Base-by-base conservation (phyloP, 2,329 filamentous ascomycete genomes). In the Rutstroemia sp. region DNA sequence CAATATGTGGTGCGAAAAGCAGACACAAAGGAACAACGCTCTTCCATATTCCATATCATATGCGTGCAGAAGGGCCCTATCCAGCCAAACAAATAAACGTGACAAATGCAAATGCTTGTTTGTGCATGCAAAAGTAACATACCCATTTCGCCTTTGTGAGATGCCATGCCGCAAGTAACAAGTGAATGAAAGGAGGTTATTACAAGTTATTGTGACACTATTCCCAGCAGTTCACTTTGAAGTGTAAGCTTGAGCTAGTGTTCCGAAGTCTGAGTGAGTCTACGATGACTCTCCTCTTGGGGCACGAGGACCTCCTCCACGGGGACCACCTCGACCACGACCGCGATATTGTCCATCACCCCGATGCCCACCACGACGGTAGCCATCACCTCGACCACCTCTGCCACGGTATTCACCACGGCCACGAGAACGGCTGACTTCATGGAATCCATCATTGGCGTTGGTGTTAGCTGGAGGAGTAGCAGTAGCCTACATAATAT, bases 371-470 rank as follows among this genome's bases (percentile, higher is more conserved):
- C 73, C 73, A 54, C 76, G 74, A 42, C 75, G 73, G 53, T 76
- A 74, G 41, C 77, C 77, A 55, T 71, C 73, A 58, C 79, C 77
- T 64, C 69, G 63, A 56, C 77, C 77, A 53, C 72, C 72, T 25
- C 58, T 49, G 56, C 78, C 77, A 65, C 69, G 64, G 57, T 62
- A 65, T 25, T 58, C 74, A 52, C 75, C 74, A 59, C 80, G 75
- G 30, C 79, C 79, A 56, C 81, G 75, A 49, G 78, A 74, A 45
- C 74, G 73, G 66, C 81, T 81, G 10, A 90, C 87, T 66, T 86
- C 82, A 58, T 86, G 83, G 77, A 90, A 91, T 23, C 87, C 87
- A 66, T 90, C 87, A 62, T 78, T 77, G 50, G 77, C 73, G 49
- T 73, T 77, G 50, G 77, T 74, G 49, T 73, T 72, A 37, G 72